These are phyloP conservation scores for Apiotrichum veenhuisii DNA, from an alignment of 1,284 basidiomycete species.

Conservation along the genomic window DNA sequence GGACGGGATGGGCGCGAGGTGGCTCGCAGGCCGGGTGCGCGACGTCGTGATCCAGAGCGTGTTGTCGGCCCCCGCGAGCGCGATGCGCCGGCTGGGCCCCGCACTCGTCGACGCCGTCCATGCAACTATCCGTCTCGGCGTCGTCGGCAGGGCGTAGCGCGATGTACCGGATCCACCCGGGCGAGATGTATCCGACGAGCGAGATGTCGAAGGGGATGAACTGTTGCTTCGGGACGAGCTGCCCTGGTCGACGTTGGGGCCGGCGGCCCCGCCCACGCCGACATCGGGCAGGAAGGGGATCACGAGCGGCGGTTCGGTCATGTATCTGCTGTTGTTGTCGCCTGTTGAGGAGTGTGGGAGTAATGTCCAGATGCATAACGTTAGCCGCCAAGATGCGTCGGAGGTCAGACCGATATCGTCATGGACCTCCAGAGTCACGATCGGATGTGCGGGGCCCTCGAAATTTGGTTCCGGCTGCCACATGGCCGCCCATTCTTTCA, in stretches of 20 bases:
- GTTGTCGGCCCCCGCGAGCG: slow-evolving; percentile 34
- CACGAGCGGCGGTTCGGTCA: slow-evolving; percentile 17
- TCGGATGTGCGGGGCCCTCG: not conserved
- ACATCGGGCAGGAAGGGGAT: slow-evolving; percentile 33
- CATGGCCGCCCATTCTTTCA: not conserved
- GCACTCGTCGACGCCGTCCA: slow-evolving; percentile 26
- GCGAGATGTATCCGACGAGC: no score
- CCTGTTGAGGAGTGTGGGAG: not conserved
- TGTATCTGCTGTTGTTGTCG: not conserved
- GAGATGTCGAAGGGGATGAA: no score
- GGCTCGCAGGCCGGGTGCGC: not conserved
- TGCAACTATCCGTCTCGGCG: slow-evolving; percentile 31
- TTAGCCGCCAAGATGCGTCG: not conserved
- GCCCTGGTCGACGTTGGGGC: no score
- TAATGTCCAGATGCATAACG: not conserved
- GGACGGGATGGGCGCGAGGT: not conserved
- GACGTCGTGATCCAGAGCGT: slow-evolving; percentile 36
- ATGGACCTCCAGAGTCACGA: not conserved
- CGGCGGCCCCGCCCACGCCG: slow-evolving; percentile 2
- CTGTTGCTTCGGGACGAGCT: no score
- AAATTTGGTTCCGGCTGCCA: not conserved
- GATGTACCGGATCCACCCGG: no score
- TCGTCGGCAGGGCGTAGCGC: no score
- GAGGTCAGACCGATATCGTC: not conserved
- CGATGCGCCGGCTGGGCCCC: slow-evolving; percentile 27